Evolutionary conservation across 2,329 filamentous ascomycete species (phyloP).

Genomic region (Laburnicola sp.): DNA sequence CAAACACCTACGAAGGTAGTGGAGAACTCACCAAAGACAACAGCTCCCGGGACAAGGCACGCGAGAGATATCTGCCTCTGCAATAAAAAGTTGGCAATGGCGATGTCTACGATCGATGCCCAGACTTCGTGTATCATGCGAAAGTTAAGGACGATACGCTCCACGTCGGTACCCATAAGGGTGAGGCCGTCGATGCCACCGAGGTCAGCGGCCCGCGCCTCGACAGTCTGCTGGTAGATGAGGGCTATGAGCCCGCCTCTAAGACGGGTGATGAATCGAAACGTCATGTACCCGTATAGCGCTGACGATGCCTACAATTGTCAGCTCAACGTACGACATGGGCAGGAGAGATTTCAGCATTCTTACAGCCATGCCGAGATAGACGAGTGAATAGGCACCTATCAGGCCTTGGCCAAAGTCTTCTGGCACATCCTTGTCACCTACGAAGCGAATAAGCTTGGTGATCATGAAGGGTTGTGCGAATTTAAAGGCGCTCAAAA

Average conservation of each 20-base stretch:
- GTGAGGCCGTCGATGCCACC: slow-evolving; percentile 8
- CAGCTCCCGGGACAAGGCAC: slow-evolving; percentile 10
- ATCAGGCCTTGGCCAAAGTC: slow-evolving; percentile 14
- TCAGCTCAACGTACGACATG: slow-evolving; percentile 6
- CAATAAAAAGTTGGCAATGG: slow-evolving; percentile 14
- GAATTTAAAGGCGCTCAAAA: slow-evolving; percentile 11
- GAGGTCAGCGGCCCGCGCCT: slow-evolving; percentile 10
- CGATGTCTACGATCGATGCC: slow-evolving; percentile 13
- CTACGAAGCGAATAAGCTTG: slow-evolving; percentile 11
- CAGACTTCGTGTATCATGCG: slow-evolving; percentile 15
- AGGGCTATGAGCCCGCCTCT: slow-evolving; percentile 13
- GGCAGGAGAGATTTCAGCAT: neutral
- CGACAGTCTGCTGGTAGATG: slow-evolving; percentile 14
- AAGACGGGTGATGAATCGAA: slow-evolving; percentile 12
- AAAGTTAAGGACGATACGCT: slow-evolving; percentile 15
- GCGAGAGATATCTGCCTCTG: slow-evolving; percentile 12
- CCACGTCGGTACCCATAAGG: slow-evolving; percentile 18
- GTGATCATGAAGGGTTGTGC: slow-evolving; percentile 16
- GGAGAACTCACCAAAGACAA: slow-evolving; percentile 8
- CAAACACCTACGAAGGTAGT: slow-evolving; percentile 5
- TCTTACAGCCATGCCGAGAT: slow-evolving; percentile 17
- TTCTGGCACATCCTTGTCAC: slow-evolving; percentile 7
- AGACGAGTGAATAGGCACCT: slow-evolving; percentile 12
- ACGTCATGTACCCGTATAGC: slow-evolving; percentile 11
- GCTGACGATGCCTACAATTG: slow-evolving; percentile 7